Percentiles rank a stretch among this genome's conserved stretches.
Evolutionary conservation across 768 basidiomycete species (phyloP).

Genomic region (Trametes villosa): DNA sequence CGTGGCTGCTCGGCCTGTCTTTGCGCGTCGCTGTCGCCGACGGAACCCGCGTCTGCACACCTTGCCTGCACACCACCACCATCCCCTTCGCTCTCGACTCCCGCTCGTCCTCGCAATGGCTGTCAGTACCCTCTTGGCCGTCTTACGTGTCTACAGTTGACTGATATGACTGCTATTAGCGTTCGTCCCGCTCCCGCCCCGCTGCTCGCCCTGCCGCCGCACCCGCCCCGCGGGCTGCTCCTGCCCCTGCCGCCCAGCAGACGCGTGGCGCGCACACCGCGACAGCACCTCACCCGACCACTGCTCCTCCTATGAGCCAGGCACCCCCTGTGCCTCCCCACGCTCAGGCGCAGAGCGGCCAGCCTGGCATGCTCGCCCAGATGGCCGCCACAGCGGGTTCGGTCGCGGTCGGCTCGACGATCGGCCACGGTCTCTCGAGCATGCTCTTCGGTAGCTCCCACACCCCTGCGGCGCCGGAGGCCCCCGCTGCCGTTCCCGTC

Average conservation of each 20-base stretch:
- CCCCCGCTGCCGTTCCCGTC: constrained; percentile 54
- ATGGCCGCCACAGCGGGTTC: constrained; percentile 93
- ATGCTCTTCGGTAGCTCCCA: constrained; percentile 85
- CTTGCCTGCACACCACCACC: constrained; percentile 29
- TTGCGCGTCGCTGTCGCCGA: constrained; percentile 24
- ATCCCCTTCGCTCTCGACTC: constrained; percentile 10
- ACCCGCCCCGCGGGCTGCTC: constrained; percentile 28
- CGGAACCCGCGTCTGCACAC: constrained; percentile 18
- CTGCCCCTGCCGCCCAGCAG: constrained; percentile 51
- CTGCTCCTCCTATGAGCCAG: constrained; percentile 44
- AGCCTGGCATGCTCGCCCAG: constrained; percentile 77
- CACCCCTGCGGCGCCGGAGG: constrained; percentile 44
- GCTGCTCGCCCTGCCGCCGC: constrained; percentile 43
- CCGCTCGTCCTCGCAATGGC: constrained; percentile 44
- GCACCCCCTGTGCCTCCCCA: constrained; percentile 40
- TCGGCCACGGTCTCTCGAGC: constrained; percentile 87
- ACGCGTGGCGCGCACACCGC: constrained; percentile 53
- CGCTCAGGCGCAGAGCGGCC: constrained; percentile 40
- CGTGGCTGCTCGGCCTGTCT: constrained; percentile 28
- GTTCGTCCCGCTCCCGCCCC: constrained; percentile 73
- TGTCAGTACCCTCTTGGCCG: constrained; percentile 41
- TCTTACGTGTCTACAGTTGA: not conserved
- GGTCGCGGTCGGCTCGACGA: constrained; percentile 84
- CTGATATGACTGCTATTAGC: constrained; percentile 45
- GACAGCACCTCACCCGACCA: constrained; percentile 43